A percentile compares a stretch with the other conserved stretches of the same genome.
phyloP scores from a whole-genome alignment of 352 stramenopile species.

The Phytophthora pluvialis region DNA sequence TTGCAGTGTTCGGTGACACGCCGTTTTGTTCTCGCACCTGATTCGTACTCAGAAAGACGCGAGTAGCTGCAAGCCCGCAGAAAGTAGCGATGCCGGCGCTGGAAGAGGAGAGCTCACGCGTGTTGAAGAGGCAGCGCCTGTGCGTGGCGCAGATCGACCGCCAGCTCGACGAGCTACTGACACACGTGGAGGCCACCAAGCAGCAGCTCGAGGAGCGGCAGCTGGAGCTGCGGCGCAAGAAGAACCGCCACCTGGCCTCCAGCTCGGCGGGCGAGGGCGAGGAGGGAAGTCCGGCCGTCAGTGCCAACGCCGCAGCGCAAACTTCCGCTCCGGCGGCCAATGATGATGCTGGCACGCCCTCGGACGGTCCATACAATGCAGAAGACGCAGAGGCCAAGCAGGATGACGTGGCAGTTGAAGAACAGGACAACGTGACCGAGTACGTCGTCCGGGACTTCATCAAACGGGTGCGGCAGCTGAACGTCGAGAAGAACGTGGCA shows the following conservation, averaged over 20 bases:
- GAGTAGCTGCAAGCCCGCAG: neutral
- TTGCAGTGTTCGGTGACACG: conserved; percentile 16
- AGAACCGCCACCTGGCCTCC: conserved; percentile 40
- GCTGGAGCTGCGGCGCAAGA: conserved; percentile 69
- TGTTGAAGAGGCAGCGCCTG: conserved; percentile 78
- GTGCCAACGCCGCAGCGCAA: conserved; percentile 15
- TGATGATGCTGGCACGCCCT: neutral
- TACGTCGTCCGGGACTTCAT: conserved; percentile 74
- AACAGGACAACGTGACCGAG: conserved; percentile 71
- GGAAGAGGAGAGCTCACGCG: conserved; percentile 62
- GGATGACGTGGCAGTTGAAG: conserved; percentile 39
- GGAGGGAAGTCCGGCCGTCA: conserved; percentile 10
- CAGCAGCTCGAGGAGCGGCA: conserved; percentile 64
- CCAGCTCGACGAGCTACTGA: conserved; percentile 68
- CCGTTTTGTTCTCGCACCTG: conserved; percentile 17
- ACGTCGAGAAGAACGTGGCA: conserved; percentile 74
- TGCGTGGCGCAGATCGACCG: conserved; percentile 65
- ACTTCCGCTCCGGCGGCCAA: neutral
- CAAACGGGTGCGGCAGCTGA: conserved; percentile 63
- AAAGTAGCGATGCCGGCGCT: conserved; percentile 55
- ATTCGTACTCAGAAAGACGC: conserved; percentile 8
- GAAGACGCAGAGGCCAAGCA: conserved; percentile 32
- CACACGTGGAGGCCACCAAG: conserved; percentile 65
- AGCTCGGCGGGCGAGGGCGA: conserved; percentile 19
- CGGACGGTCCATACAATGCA: conserved; percentile 1